Evolutionary conservation across 192 early-diverging fungal species (phyloP), one percentile per base, ranked within the genome.

Genomic region (Mortierella antarctica): DNA sequence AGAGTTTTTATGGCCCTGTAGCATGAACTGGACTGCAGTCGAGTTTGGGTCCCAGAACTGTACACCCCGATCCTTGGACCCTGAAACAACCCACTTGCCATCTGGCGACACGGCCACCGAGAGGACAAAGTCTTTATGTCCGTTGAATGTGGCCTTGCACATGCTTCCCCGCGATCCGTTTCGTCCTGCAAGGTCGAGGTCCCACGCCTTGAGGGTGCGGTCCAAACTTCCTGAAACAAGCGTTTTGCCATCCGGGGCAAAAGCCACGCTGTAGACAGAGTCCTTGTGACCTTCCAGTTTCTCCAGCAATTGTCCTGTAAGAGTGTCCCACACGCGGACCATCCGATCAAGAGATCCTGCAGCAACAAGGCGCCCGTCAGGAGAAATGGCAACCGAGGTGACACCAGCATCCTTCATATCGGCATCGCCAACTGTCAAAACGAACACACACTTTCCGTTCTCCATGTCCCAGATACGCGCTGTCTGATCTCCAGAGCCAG

Each of bases 1-100:
- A 71, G 97, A 98, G 85, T 99, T 98, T 84, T 97, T 97, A 83
- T 98, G 97, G 14, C 98, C 98, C 59, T 93, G 93, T 52, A 99
- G 82, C 92, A 94, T 93, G 73, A 93, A 93, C 81, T 93, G 91
- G 23, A 88, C 91, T 65, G 89, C 86, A 18, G 84, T 89, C 2
- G 89, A 90, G 62, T 86, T 86, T 45, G 93, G 92, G 82, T 97
- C 95, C 97, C 96, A 97, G 76, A 98, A 95, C 65, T 94, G 95
- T 47, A 99, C 96, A 8, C 88, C 89, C 58, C 96, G 91, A 81
- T 98, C 96, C 77, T 99, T 97, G 77, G 92, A 93, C 54, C 95
- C 94, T 70, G 93, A 93, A 7, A 97, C 93, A 39, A 97, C 91
- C 95, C 95, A 98, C 82, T 94, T 91, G 62, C 90, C 93, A 75